These are phyloP conservation scores for Tephrocybe sp. DNA, from an alignment of 768 basidiomycete species.

Conservation along the genomic window DNA sequence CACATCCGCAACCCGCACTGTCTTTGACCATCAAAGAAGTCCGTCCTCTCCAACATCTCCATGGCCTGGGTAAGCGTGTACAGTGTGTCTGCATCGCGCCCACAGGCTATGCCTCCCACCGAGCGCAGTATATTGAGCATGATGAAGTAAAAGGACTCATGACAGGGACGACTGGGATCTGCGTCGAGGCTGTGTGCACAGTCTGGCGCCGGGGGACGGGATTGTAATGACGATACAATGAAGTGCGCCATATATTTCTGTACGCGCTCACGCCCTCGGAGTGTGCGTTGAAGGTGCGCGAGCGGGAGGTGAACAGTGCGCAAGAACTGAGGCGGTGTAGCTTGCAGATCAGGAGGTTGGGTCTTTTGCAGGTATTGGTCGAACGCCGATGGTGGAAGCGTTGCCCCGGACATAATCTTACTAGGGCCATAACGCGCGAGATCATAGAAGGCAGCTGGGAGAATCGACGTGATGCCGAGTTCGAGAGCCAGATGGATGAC, in stretches of 20 bases:
- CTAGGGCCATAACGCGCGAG: constrained; percentile 71
- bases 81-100: constrained; percentile 72
- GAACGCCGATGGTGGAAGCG: constrained; percentile 28
- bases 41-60: constrained; percentile 70
- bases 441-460: constrained; percentile 75
- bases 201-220: constrained; percentile 41
- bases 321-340: constrained; percentile 4
- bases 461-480: constrained; percentile 51
- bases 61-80: constrained; percentile 65
- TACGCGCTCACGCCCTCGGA: constrained; percentile 62
- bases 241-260: constrained; percentile 64
- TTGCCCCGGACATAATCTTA: constrained; percentile 57
- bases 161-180: constrained; percentile 41
- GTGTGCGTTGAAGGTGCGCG: constrained; percentile 32
- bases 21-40: constrained; percentile 62
- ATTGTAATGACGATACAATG: constrained; percentile 51
- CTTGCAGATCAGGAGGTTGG: not conserved
- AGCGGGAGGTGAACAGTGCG: constrained; percentile 14
- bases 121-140: constrained; percentile 69
- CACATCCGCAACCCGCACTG: constrained; percentile 56
- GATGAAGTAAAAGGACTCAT: constrained; percentile 74
- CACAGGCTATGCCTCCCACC: constrained; percentile 67
- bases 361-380: constrained; percentile 20
- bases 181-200: constrained; percentile 42
- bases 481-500: constrained; percentile 69